Conservation (phyloP, 1,139 yeast genomes). For the Protomyces inundatus region DNA sequence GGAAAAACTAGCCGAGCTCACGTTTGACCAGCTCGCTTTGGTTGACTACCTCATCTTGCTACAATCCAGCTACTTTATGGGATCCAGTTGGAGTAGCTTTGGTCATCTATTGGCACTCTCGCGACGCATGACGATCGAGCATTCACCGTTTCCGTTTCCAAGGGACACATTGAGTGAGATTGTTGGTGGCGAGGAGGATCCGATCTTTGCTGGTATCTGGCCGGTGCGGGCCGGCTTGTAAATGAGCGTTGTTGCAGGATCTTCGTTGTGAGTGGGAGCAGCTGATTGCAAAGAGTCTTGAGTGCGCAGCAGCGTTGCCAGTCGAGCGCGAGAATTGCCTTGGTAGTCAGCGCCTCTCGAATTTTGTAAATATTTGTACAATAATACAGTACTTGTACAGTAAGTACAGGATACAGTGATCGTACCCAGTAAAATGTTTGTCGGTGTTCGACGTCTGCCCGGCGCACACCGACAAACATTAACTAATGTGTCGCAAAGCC, state of each 20-base stretch:
- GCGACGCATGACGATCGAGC: neutral
- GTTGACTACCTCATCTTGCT: conserved; percentile 5
- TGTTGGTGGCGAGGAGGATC: neutral
- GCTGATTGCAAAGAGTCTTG: too few species aligned
- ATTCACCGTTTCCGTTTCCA: neutral
- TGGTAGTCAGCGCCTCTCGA: too few species aligned
- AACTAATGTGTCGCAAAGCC: too few species aligned
- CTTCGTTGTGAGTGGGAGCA: neutral
- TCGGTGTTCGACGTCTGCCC: too few species aligned
- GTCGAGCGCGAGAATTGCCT: too few species aligned
- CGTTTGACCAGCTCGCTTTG: conserved; percentile 14
- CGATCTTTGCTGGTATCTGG: neutral
- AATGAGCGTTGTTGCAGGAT: neutral
- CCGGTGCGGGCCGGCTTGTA: neutral
- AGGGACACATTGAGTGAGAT: neutral
- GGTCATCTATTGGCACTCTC: neutral
- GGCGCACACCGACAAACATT: too few species aligned
- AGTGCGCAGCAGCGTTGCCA: too few species aligned
- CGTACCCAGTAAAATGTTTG: too few species aligned
- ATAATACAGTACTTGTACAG: too few species aligned
- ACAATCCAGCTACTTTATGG: conserved; percentile 2
- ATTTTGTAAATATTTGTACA: too few species aligned
- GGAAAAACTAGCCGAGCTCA: neutral
- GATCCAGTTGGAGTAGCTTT: neutral
- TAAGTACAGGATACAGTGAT: too few species aligned